Evolutionary conservation across 2,329 filamentous ascomycete species (phyloP), one percentile per base, ranked within the genome.

Genomic region (Fusarium gaditjirri): DNA sequence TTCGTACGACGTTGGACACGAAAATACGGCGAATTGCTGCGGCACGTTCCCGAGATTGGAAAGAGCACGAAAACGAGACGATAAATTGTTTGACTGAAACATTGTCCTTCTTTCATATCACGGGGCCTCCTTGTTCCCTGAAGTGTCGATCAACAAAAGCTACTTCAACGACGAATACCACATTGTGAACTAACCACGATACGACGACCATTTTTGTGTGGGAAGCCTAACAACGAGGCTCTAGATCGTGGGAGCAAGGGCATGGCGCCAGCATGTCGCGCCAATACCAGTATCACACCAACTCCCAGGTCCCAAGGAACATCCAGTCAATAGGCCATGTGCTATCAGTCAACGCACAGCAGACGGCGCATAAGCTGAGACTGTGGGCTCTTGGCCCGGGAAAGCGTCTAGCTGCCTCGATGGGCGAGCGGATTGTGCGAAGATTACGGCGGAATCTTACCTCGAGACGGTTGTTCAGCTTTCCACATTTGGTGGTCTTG

Each of bases 401-500:
- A 54, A 78, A 81, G 46, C 81, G 78, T 29, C 77, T 81, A 47
- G 81, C 78, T 7, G 76, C 80, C 42, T 75, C 73, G 21, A 61
- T 82, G 27, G 66, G 80, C 38, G 68, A 80, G 43, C 77, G 78
- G 39, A 70, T 71, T 23, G 60, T 73, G 49, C 76, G 77, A 52
- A 77, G 77, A 38, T 41, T 81, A 44, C 75, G 76, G 9, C 72
- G 73, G 76, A 89, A 89, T 74, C 72, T 90, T 77, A 83, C 83
- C 38, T 78, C 83, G 27, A 82, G 84, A 47, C 84, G 88, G n/a
- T 73, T 91, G 33, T 74, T 91, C 53, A 90, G 86, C 82, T 85
- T 94, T 61, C 88, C 90, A 39, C 92, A 93, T 78, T 80, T 91
- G 21, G 80, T 97, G 71, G 89, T 93, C 23, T 79, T 88, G 17